Evolutionary conservation across 371 early-diverging fungal species (phyloP).

Genomic region (Mortierella sp.): DNA sequence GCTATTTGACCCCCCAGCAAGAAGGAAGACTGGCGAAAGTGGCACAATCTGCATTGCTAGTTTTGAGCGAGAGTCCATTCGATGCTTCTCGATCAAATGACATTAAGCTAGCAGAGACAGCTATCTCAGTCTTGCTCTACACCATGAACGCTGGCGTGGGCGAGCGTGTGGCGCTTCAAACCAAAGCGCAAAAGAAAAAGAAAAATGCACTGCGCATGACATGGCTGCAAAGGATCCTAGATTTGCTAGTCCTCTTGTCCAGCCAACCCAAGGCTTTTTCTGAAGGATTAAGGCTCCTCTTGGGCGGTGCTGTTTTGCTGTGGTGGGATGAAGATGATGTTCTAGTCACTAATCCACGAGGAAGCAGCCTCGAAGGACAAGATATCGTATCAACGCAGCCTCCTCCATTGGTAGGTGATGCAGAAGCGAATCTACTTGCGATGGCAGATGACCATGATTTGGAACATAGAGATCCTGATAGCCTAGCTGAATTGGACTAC

Average conservation of each 20-base stretch:
- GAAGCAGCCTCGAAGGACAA: not conserved
- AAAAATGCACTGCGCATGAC: constrained; percentile 37
- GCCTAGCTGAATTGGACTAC: constrained; percentile 13
- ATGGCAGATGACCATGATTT: constrained; percentile 54
- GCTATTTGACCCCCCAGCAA: constrained; percentile 41
- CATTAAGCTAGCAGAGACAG: constrained; percentile 35
- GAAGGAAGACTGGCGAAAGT: constrained; percentile 32
- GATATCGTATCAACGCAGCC: not conserved
- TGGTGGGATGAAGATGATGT: constrained; percentile 46
- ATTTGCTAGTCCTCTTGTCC: constrained; percentile 64
- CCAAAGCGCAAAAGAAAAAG: constrained; percentile 5
- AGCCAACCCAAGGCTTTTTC: constrained; percentile 25
- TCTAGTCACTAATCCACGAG: not conserved
- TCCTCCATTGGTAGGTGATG: constrained; percentile 13
- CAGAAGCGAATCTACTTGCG: constrained; percentile 34
- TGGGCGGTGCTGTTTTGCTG: constrained; percentile 41
- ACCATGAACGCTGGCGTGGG: constrained; percentile 41
- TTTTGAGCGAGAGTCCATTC: constrained; percentile 23
- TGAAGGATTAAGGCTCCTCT: constrained; percentile 25
- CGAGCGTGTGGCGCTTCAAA: constrained; percentile 1
- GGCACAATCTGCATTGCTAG: constrained; percentile 34
- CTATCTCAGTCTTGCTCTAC: constrained; percentile 43
- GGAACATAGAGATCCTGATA: constrained; percentile 9
- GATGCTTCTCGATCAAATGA: constrained; percentile 25
- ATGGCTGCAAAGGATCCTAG: constrained; percentile 67